Conservation (phyloP, 148 eudicot genomes). For the Arctostaphylos glauca region DNA sequence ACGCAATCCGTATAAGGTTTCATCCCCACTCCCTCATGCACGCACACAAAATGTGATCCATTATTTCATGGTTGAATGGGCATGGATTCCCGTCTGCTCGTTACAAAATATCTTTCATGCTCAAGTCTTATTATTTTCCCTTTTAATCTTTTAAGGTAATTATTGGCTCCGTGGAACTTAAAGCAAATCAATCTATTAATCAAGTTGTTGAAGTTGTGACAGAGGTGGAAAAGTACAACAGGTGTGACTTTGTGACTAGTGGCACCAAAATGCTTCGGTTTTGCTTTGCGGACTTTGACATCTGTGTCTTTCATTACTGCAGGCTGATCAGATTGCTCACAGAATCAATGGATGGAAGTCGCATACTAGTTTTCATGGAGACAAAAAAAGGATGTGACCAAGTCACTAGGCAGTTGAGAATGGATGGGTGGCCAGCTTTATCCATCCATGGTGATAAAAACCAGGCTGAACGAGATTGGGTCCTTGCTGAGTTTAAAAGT, state of each 20-base stretch:
- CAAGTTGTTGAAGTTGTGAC: slow-evolving; percentile 92
- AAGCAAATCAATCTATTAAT: slow-evolving; percentile 88
- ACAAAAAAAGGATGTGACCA: slow-evolving; percentile 99
- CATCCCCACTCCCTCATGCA: background rate
- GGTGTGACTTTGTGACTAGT: slow-evolving; percentile 38
- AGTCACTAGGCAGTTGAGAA: slow-evolving; percentile 87
- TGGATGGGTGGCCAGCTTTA: slow-evolving; percentile 99
- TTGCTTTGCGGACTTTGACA: slow-evolving; percentile 3
- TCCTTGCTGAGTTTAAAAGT: slow-evolving; percentile 92
- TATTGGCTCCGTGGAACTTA: slow-evolving; percentile 81
- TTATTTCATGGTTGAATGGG: background rate
- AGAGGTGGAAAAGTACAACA: slow-evolving; percentile 83
- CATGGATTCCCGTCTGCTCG: background rate
- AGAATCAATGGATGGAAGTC: slow-evolving; percentile 89
- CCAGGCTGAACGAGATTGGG: slow-evolving; percentile 98
- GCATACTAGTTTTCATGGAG: slow-evolving; percentile 85
- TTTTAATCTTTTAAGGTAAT: slow-evolving; percentile 50
- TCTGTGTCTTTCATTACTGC: slow-evolving; percentile 19
- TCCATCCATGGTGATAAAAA: slow-evolving; percentile 99
- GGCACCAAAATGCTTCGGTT: background rate
- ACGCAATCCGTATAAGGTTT: slow-evolving; percentile 88
- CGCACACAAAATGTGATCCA: background rate
- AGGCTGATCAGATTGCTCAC: slow-evolving; percentile 85
- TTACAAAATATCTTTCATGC: background rate
- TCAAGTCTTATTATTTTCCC: background rate